These are phyloP conservation scores for Haberlea rhodopensis DNA, from an alignment of 257 asterid species.

Conservation along the genomic window DNA sequence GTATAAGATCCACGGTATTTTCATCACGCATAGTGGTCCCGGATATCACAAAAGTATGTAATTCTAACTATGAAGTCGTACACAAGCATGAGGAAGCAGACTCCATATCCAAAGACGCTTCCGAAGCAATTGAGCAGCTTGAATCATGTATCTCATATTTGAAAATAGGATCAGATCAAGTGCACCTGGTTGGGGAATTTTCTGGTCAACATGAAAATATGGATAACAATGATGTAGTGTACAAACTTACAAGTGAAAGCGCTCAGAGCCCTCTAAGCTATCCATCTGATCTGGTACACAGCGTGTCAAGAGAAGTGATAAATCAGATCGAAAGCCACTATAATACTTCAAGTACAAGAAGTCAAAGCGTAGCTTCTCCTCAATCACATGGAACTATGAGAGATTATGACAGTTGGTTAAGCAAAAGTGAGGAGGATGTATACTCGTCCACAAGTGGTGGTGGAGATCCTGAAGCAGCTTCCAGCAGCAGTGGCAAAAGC, in stretches of 20 bases:
- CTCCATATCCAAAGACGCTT: too few species aligned
- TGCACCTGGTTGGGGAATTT: too few species aligned
- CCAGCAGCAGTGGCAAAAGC: constrained; percentile 27
- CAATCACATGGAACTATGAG: too few species aligned
- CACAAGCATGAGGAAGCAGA: too few species aligned
- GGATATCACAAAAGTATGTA: constrained; percentile 1
- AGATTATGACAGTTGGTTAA: constrained; percentile 26
- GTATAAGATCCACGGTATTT: constrained; percentile 11
- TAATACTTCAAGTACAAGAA: constrained; percentile 30
- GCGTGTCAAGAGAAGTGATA: constrained; percentile 17
- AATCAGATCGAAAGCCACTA: constrained; percentile 6
- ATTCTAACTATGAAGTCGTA: too few species aligned
- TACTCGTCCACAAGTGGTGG: constrained; percentile 36
- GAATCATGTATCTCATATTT: too few species aligned
- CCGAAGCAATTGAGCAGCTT: too few species aligned
- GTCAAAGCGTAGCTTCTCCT: too few species aligned
- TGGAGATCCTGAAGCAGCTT: constrained; percentile 27
- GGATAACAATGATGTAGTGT: constrained; percentile 8
- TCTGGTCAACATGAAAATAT: too few species aligned
- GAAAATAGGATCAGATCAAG: too few species aligned
- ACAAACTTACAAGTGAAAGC: constrained; percentile 10
- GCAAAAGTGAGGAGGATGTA: constrained; percentile 36
- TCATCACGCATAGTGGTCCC: constrained; percentile 21
- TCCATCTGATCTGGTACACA: constrained; percentile 21
- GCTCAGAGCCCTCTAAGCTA: not conserved